Evolutionary conservation across 345 rosid genomes (phyloP).

Genomic region (Rhizophora apiculata): DNA sequence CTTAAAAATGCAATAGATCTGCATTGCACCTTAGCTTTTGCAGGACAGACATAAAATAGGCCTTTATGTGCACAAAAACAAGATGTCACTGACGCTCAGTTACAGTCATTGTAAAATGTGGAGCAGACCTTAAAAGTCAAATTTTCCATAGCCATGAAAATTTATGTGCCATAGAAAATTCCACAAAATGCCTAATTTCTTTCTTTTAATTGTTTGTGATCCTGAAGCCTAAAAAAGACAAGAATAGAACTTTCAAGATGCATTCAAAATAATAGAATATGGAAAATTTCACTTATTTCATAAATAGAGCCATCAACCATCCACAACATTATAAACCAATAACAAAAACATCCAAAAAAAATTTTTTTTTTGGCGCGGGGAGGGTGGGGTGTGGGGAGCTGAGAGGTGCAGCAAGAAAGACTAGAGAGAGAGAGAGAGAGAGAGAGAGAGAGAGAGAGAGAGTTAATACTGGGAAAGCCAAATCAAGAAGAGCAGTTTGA

Average conservation of each 20-base stretch:
- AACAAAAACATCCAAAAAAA: background rate
- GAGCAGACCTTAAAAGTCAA: background rate
- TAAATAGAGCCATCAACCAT: background rate
- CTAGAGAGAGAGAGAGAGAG: background rate
- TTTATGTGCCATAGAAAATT: background rate
- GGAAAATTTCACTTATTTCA: background rate
- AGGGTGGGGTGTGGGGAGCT: background rate
- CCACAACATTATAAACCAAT: background rate
- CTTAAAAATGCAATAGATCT: too few relatives aligned
- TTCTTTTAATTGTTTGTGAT: background rate
- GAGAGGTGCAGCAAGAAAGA: background rate
- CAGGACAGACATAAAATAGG: too few relatives aligned
- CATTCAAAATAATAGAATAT: background rate
- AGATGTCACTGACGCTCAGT: background rate
- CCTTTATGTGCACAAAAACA: too few relatives aligned
- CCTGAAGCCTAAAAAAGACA: background rate
- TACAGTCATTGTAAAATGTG: background rate
- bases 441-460: background rate
- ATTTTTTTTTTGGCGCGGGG: too few relatives aligned
- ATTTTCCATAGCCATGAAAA: background rate
- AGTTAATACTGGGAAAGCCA: slow-evolving; percentile 72
- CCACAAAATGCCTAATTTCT: background rate
- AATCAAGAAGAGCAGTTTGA: slow-evolving; percentile 82
- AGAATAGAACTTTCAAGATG: background rate
- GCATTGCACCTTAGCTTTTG: too few relatives aligned